Conservation (phyloP, 768 basidiomycete genomes). For the Naganishia friedmannii region DNA sequence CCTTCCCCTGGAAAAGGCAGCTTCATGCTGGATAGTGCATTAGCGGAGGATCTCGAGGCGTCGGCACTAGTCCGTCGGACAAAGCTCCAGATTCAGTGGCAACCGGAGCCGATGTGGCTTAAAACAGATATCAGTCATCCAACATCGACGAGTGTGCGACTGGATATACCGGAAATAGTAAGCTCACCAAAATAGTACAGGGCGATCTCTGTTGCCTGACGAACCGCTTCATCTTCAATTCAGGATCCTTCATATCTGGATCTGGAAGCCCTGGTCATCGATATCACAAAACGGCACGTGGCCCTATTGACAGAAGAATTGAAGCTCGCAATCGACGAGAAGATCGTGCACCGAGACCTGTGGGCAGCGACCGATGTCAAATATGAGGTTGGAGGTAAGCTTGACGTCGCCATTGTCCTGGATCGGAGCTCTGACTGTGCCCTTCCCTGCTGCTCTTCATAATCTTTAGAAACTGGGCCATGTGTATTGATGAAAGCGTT, state of each 20-base stretch:
- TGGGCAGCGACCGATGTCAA: constrained; percentile 9
- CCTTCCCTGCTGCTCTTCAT: background rate
- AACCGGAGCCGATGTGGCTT: constrained; percentile 11
- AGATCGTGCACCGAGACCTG: constrained; percentile 1
- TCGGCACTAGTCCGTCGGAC: background rate
- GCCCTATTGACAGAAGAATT: background rate
- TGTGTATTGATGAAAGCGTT: constrained; percentile 14
- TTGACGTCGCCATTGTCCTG: background rate
- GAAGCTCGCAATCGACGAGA: constrained; percentile 1
- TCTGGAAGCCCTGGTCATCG: constrained; percentile 7
- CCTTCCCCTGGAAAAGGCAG: background rate
- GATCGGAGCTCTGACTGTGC: background rate
- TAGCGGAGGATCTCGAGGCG: background rate
- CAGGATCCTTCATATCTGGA: constrained; percentile 8
- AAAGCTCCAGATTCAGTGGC: constrained; percentile 12
- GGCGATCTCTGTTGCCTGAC: too few relatives aligned
- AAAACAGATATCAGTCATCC: constrained; percentile 3
- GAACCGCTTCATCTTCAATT: background rate
- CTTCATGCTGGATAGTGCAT: background rate
- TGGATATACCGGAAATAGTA: constrained; percentile 5
- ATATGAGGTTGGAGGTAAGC: constrained; percentile 15
- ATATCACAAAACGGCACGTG: constrained; percentile 12
- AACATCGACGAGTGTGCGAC: background rate
- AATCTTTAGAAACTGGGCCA: background rate
- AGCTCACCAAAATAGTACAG: background rate